Base-by-base conservation (phyloP, 306 rosid genomes). In the Chamaecrista fasciculata region DNA sequence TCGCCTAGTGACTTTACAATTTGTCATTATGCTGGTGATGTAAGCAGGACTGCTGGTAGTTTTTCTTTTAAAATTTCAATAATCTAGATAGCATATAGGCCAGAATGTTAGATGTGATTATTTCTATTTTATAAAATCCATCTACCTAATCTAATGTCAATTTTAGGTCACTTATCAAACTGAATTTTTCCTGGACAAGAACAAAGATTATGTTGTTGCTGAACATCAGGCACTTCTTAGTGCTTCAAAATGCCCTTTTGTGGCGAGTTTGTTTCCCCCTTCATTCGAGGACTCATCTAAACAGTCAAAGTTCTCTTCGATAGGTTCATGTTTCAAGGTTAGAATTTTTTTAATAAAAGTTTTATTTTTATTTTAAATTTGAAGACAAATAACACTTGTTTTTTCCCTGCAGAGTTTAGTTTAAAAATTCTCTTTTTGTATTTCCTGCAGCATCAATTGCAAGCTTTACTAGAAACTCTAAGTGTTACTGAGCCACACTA, bases 11-110 rank as follows among this genome's bases (percentile, higher is more conserved):
- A 87, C 84, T 90, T 90, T 82, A 87, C 97, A 70, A 87, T 90
- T 87, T 70, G 77, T 79, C 97, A 90, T 84, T 90, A 90, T 61
- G 97, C 97, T 50, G 97, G 97, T 67, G 95, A 90, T 72, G 97
- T 90, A 83, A 86, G 96, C 79, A 11, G 65, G 37, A 11, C 68
- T 51, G 46, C 14, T 64, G 53, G 2, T 43, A 68, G 33, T 20
- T 18, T 15, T n/a, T 0, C 7, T 16, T 52, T 33, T 33, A 33
- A 59, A n/a, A n/a, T n/a, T n/a, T n/a, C n/a, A n/a, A n/a, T n/a
- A n/a, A n/a, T n/a, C n/a, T n/a, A n/a, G n/a, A 14, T 63, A 72
- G 25, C 36, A 66, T 52, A 68, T 47, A 58, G 68, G 37, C 53
- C 46, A 52, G 52, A 43, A 31, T 44, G 69, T 19, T 36, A 63